Conservation (phyloP, 495 filamentous ascomycete genomes). For the Penicillium desertorum region DNA sequence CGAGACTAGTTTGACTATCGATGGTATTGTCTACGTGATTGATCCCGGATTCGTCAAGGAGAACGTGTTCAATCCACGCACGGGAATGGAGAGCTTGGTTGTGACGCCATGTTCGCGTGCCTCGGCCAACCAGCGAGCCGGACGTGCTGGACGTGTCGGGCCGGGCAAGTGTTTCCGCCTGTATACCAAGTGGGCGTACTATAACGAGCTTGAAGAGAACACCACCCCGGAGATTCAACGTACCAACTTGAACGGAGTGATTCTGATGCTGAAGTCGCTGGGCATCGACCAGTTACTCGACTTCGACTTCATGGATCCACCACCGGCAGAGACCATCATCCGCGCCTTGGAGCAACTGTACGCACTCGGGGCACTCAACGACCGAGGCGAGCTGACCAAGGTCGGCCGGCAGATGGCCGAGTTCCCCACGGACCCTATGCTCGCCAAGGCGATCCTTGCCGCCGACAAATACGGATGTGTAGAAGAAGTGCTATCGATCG, state of each 20-base stretch:
- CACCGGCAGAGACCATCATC: slow-evolving; percentile 87
- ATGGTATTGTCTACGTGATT: slow-evolving; percentile 89
- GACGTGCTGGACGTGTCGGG: slow-evolving; percentile 87
- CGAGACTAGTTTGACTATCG: slow-evolving; percentile 85
- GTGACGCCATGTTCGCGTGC: slow-evolving; percentile 93
- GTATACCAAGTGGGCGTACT: slow-evolving; percentile 92
- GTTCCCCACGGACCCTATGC: slow-evolving; percentile 92
- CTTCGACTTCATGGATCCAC: slow-evolving; percentile 97
- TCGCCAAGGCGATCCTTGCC: slow-evolving; percentile 88
- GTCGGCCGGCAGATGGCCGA: slow-evolving; percentile 95
- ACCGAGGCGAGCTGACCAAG: slow-evolving; percentile 86
- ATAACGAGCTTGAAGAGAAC: slow-evolving; percentile 90
- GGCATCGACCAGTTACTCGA: slow-evolving; percentile 93
- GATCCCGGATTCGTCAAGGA: slow-evolving; percentile 94
- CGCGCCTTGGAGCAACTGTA: slow-evolving; percentile 90
- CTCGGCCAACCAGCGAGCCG: slow-evolving; percentile 88
- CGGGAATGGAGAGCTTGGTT: slow-evolving; percentile 88
- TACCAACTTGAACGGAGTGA: slow-evolving; percentile 79
- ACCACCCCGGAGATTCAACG: slow-evolving; percentile 95
- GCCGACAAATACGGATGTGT: slow-evolving; percentile 87
- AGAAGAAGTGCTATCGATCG: slow-evolving; percentile 90
- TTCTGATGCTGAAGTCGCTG: slow-evolving; percentile 83
- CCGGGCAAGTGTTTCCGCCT: slow-evolving; percentile 94
- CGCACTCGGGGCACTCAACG: slow-evolving; percentile 85
- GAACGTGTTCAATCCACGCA: slow-evolving; percentile 88